A percentile compares a stretch with the other conserved stretches of the same genome.
These are phyloP conservation scores for Crucihimalaya himalaica DNA, from an alignment of 345 rosid species.

Conservation along the genomic window DNA sequence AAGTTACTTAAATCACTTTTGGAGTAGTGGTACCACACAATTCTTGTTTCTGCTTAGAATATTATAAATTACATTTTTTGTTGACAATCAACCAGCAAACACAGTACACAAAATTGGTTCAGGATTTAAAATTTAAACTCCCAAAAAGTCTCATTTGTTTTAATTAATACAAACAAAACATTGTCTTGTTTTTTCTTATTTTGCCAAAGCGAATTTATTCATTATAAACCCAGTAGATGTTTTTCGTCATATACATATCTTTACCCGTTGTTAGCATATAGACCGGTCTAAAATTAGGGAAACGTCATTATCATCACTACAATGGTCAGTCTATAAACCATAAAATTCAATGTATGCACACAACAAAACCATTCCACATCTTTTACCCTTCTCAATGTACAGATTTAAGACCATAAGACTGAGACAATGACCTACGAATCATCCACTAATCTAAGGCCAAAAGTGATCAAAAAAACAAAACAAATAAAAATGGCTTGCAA, in stretches of 20 bases:
- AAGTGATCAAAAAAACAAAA: neutral
- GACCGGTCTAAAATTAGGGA: neutral
- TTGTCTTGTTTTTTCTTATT: neutral
- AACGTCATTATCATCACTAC: neutral
- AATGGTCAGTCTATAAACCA: neutral
- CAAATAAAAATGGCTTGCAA: neutral
- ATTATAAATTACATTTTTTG: neutral
- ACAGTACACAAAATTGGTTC: neutral
- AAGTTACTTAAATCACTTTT: neutral
- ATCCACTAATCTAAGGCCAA: neutral
- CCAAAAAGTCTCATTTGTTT: neutral
- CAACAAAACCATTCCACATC: neutral
- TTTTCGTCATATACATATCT: too few relatives aligned
- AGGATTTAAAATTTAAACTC: neutral
- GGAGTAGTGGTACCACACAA: conserved; percentile 10
- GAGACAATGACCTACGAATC: neutral
- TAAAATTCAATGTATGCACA: neutral
- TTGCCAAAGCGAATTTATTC: neutral
- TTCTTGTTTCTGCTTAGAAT: neutral
- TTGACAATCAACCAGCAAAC: conserved; percentile 8
- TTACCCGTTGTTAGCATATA: neutral
- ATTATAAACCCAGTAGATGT: neutral
- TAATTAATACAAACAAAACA: too few relatives aligned
- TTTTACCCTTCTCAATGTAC: neutral
- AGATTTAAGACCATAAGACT: neutral